Base-by-base conservation (phyloP, 140 eudicot species). In the Bidens hawaiensis region DNA sequence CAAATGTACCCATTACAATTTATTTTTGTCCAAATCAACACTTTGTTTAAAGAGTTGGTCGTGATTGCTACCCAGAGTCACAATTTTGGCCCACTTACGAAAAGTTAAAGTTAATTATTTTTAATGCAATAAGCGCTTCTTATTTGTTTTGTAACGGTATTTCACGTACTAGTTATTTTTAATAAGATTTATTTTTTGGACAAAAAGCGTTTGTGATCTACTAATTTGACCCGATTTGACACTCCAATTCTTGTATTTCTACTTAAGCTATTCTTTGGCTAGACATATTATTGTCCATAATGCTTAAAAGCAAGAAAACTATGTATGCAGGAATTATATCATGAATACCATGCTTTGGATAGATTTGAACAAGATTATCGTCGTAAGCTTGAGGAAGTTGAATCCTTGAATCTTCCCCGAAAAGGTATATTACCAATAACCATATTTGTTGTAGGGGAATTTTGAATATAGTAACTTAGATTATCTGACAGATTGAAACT, bases 321-420 rank as follows among this genome's bases (percentile, higher is more conserved):
- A 47, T 38, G 0, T 36, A 18, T 75, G 78, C 70, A 87, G 99
- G 99, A 93, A 75, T 36, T 93, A 62, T 93, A 93, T 73, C 99
- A 93, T 38, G 99, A 88, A 74, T 76, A 76, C 52, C 85, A 85
- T 80, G 84, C 96, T 55, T 71, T 85, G 72, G 96, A 85, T 70
- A 75, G 99, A 77, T 93, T 82, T 64, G 95, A 88, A 51, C 91
- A 80, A 74, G 95, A 93, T 76, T 88, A 78, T 71, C 82, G 79
- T 26, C 77, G 84, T 64, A 93, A 93, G 75, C 74, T 82, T 8
- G 96, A 87, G 38, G 99, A 93, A 77, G 74, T 79, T 36, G 91
- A 87, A 72, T 85, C 96, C 8, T 79, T 87, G 45, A 70, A 82
- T 83, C 93, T 87, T 57, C 95, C 95, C 70, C 87, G 85, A 22